Evolutionary conservation across 140 eudicot genomes (phyloP), one percentile per base, ranked within the genome.

Genomic region (Anethum foeniculum): DNA sequence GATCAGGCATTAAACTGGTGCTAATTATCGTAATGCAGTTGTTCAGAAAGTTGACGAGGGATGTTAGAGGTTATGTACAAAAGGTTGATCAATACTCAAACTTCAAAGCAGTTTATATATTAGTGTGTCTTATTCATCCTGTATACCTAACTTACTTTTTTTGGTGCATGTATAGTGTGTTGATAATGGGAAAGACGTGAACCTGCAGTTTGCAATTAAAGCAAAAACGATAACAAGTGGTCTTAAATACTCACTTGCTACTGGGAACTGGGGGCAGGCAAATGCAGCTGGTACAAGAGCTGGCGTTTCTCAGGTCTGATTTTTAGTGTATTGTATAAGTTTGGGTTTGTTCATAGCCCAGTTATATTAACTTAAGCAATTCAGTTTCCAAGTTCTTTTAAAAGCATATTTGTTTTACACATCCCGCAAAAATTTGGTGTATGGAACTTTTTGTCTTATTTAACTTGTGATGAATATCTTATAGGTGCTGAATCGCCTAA

Each of bases 221-320:
- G 99, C 98, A 28, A 95, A 95, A 82, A 95, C 99, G 19, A 93
- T 95, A 64, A 95, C 99, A 54, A 95, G 99, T 82, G 99, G 99
- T 28, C 94, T 95, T 76, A 92, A 95, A 47, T 95, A 92, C 81
- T 91, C 99, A 1, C 96, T 95, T 85, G 97, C 99, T 80, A 95
- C 99, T 74, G 99, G 99, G 21, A 95, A 95, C 82, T 95, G 99
- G 99, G 99, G 99, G 34, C 96, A 90, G 84, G 97, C 99, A 18
- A 95, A 95, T 81, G 97, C 96, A 38, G 99, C 97, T 25, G 99
- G 99, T 71, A 90, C 99, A 41, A 88, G 99, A 83, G 97, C 99
- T 48, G 99, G 99, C 38, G 99, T 95, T 82, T 93, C 98, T 58
- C 98, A 93, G 97, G 98, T 93, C 56, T 68, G 81, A 10, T 56